A percentile compares a stretch with the other conserved stretches of the same genome.
phyloP scores from a whole-genome alignment of 352 stramenopile species.

The Globisporangium apiculatum region DNA sequence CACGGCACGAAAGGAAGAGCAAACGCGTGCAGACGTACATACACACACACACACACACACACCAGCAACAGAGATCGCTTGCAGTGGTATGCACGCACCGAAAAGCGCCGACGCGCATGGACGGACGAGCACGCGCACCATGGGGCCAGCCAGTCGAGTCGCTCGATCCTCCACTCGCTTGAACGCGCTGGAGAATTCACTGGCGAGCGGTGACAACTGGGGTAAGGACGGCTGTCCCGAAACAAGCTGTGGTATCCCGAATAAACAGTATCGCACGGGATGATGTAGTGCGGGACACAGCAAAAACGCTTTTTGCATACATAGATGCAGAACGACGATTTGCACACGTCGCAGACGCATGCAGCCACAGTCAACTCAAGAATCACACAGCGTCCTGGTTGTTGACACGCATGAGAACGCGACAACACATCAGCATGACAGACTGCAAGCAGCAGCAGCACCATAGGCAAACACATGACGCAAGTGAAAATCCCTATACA shows the following conservation, averaged over 20 bases:
- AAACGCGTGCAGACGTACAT: too few relatives aligned
- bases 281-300: too few relatives aligned
- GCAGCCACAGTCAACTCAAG: too few relatives aligned
- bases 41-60: not conserved
- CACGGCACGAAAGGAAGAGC: too few relatives aligned
- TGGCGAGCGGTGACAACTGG: not conserved
- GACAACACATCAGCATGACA: too few relatives aligned
- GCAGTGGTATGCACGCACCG: conserved; percentile 3
- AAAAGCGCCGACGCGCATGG: conserved; percentile 31
- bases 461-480: not conserved
- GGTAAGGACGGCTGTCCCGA: too few relatives aligned
- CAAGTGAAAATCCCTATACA: conserved; percentile 4
- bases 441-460: too few relatives aligned
- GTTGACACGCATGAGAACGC: not conserved
- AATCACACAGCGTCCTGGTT: too few relatives aligned
- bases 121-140: conserved; percentile 71
- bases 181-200: conserved; percentile 8
- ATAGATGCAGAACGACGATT: too few relatives aligned
- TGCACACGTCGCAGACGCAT: too few relatives aligned
- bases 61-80: not conserved
- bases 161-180: conserved; percentile 5
- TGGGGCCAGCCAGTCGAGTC: conserved; percentile 13
- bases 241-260: too few relatives aligned
- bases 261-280: not conserved
- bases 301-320: not conserved